Evolutionary conservation across 495 filamentous ascomycete genomes (phyloP), one percentile per base, ranked within the genome.

Genomic region (Amniculicola lignicola): DNA sequence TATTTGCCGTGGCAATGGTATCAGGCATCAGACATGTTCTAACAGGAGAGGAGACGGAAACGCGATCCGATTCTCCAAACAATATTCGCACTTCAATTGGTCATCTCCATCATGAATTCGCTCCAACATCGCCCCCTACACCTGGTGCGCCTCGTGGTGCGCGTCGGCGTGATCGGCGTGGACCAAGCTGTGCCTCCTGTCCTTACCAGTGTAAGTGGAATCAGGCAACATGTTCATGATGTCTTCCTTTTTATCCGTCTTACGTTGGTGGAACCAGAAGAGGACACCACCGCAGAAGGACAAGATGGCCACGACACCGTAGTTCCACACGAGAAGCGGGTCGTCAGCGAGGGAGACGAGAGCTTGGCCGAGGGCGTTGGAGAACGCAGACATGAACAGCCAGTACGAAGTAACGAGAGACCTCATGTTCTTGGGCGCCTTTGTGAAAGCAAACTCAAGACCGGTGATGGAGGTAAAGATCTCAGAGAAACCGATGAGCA

Each of bases 371-470:
- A 91, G 74, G 15, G 86, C 85, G 15, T 82, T 72, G 0, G 81
- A 79, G 67, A 90, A 76, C 28, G 87, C 87, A 37, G 78, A 83
- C 70, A 80, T 83, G 69, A 89, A 86, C 36, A 88, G 77, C 24
- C 78, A 78, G 35, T 89, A 70, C 4, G 83, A 78, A 61, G 82
- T 82, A 19, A 90, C 82, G 28, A 89, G 76, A 10, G 82, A 85
- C 9, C 84, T 78, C 85, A 91, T 88, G 69, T 84, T 88, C 56
- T 74, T 77, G 5, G 88, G 88, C 0, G 88, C 87, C 71, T 91
- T 89, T 62, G 82, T 86, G 67, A 82, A 90, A 4, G 87, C 88
- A 54, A 90, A 89, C 61, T 83, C 80, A 22, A 62, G 65, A 38
- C 56, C 69, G 57, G 57, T 69, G 60, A 87, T 77, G 42, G 77